A percentile compares a stretch with the other conserved stretches of the same genome.
phyloP scores from a whole-genome alignment of 2,329 filamentous ascomycete genomes.

The Xylaria hypoxylon region DNA sequence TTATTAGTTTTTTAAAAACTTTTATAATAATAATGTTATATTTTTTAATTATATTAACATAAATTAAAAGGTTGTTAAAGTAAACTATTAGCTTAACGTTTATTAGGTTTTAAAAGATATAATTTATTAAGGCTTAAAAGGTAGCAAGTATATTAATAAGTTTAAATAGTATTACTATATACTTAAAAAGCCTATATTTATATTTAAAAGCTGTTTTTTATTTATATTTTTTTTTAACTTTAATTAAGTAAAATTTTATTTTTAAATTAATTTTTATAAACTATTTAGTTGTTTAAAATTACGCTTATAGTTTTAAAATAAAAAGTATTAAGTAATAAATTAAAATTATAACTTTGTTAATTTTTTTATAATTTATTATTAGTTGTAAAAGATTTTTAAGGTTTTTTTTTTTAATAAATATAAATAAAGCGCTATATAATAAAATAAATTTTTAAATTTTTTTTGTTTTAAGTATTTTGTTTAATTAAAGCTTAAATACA shows the following conservation, averaged over 20 bases:
- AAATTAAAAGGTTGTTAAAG: neutral
- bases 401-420: too few relatives aligned
- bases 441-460: too few relatives aligned
- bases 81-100: neutral
- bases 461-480: too few relatives aligned
- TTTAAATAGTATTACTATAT: neutral
- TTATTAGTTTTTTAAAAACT: neutral
- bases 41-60: neutral
- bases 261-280: constrained; percentile 6
- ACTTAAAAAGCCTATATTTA: neutral
- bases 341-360: too few relatives aligned
- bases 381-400: too few relatives aligned
- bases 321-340: constrained; percentile 7
- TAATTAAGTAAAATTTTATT: constrained; percentile 1
- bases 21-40: too few relatives aligned
- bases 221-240: too few relatives aligned
- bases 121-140: neutral
- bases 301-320: neutral
- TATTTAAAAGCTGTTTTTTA: neutral
- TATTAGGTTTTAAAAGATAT: neutral
- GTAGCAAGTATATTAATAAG: too few relatives aligned
- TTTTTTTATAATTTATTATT: too few relatives aligned
- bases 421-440: too few relatives aligned
- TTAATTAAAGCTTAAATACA: too few relatives aligned
- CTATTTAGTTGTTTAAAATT: constrained; percentile 2